Percentiles rank a stretch among this genome's conserved stretches.
Conservation (phyloP, 805 yeast species). For the Suhomyces prunicola region DNA sequence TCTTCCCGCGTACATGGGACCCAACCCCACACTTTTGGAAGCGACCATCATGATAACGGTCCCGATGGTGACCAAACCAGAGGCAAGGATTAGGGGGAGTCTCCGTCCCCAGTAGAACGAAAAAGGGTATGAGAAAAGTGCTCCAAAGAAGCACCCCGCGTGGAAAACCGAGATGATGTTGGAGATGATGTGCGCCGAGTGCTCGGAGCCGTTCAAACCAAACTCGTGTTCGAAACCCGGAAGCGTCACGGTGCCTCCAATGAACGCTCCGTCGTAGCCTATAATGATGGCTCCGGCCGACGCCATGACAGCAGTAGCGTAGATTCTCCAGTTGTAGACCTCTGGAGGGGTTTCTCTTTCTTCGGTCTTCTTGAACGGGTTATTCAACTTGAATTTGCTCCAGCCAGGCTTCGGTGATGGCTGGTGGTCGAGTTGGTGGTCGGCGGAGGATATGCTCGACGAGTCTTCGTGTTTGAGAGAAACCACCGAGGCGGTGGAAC, state of each 20-base stretch:
- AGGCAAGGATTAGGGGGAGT: constrained; percentile 29
- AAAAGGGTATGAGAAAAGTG: constrained; percentile 35
- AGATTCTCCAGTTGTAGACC: constrained; percentile 34
- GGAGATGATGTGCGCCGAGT: constrained; percentile 23
- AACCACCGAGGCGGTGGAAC: neutral
- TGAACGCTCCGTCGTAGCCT: constrained; percentile 41
- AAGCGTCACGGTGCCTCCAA: constrained; percentile 39
- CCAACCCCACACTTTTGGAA: constrained; percentile 22
- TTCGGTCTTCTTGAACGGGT: constrained; percentile 30
- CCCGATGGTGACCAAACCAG: constrained; percentile 31
- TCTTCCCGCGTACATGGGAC: constrained; percentile 37
- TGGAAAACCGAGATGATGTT: constrained; percentile 39
- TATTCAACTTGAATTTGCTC: constrained; percentile 5
- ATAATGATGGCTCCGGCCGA: constrained; percentile 40
- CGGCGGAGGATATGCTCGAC: neutral
- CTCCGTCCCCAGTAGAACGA: constrained; percentile 34
- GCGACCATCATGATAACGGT: constrained; percentile 38
- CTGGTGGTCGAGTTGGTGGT: too few species aligned
- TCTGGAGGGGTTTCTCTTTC: constrained; percentile 38
- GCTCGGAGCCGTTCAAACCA: constrained; percentile 22
- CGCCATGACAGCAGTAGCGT: constrained; percentile 35
- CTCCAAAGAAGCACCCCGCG: constrained; percentile 41
- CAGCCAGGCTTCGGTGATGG: neutral
- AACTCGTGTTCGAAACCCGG: constrained; percentile 31
- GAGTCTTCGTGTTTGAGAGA: neutral